phyloP scores from a whole-genome alignment of 805 yeast species.

The Alloascoidea hylecoeti region DNA sequence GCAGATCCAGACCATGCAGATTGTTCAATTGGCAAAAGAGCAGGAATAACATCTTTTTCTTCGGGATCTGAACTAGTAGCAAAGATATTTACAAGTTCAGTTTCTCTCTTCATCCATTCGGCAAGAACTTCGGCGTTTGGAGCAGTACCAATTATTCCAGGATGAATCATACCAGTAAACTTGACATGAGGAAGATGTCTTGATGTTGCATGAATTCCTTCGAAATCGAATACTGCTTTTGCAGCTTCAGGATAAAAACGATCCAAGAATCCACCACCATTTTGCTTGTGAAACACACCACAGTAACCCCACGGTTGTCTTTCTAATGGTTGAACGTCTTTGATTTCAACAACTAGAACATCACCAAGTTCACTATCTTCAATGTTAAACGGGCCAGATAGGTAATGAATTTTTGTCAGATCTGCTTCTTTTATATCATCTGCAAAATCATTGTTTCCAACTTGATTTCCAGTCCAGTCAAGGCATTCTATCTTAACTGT shows the following conservation, averaged over 20 bases:
- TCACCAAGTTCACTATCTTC: slow-evolving; percentile 33
- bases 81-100: slow-evolving; percentile 15
- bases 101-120: slow-evolving; percentile 32
- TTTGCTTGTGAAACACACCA: slow-evolving; percentile 31
- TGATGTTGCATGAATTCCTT: slow-evolving; percentile 33
- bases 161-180: slow-evolving; percentile 35
- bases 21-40: slow-evolving; percentile 23
- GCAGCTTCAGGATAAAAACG: slow-evolving; percentile 34
- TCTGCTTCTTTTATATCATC: slow-evolving; percentile 32
- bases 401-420: slow-evolving; percentile 28
- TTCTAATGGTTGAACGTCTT: slow-evolving; percentile 36
- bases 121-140: slow-evolving; percentile 28
- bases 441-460: slow-evolving; percentile 29
- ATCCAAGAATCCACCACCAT: slow-evolving; percentile 38
- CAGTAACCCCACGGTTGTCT: slow-evolving; percentile 40
- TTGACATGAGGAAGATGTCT: slow-evolving; percentile 35
- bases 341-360: slow-evolving; percentile 31
- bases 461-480: slow-evolving; percentile 42
- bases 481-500: slow-evolving; percentile 33
- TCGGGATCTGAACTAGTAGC: slow-evolving; percentile 8
- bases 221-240: slow-evolving; percentile 37
- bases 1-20: slow-evolving; percentile 29
- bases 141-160: slow-evolving; percentile 36
- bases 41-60: slow-evolving; percentile 24
- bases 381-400: slow-evolving; percentile 33